Conservation (phyloP, 805 yeast genomes). For the Starmerella stellata region DNA sequence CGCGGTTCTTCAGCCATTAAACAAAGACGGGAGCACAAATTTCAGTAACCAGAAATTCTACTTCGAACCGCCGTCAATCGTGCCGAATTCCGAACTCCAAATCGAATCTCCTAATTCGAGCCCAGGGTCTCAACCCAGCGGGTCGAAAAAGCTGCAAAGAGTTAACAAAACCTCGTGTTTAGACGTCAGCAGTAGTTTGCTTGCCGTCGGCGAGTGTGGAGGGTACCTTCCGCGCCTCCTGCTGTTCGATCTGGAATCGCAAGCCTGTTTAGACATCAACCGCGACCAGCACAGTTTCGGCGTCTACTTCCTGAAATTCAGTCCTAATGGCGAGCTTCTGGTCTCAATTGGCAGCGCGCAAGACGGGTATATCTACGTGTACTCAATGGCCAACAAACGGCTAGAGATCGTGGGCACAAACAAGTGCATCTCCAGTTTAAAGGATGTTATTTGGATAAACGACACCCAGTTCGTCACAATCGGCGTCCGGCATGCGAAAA, state of each 20-base stretch:
- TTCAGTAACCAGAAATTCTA: not conserved
- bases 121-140: conserved; percentile 3
- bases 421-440: conserved; percentile 42
- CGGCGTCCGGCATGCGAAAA: conserved; percentile 43
- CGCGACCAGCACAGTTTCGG: conserved; percentile 48
- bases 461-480: conserved; percentile 33
- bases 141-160: conserved; percentile 3
- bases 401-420: conserved; percentile 33
- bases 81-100: not conserved
- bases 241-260: conserved; percentile 18
- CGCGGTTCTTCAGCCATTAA: conserved; percentile 2
- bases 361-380: conserved; percentile 49
- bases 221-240: conserved; percentile 44
- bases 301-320: conserved; percentile 35
- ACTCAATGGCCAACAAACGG: conserved; percentile 29
- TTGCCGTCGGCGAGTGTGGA: conserved; percentile 59
- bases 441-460: conserved; percentile 39
- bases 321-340: conserved; percentile 37
- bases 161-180: conserved; percentile 25
- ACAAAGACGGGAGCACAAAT: not conserved
- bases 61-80: conserved; percentile 3
- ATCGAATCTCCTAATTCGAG: conserved; percentile 3
- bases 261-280: conserved; percentile 35
- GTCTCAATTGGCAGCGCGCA: conserved; percentile 49
- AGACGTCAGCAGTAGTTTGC: conserved; percentile 38